Evolutionary conservation across 2,329 filamentous ascomycete species (phyloP).

Genomic region (Drechslerella dactyloides): DNA sequence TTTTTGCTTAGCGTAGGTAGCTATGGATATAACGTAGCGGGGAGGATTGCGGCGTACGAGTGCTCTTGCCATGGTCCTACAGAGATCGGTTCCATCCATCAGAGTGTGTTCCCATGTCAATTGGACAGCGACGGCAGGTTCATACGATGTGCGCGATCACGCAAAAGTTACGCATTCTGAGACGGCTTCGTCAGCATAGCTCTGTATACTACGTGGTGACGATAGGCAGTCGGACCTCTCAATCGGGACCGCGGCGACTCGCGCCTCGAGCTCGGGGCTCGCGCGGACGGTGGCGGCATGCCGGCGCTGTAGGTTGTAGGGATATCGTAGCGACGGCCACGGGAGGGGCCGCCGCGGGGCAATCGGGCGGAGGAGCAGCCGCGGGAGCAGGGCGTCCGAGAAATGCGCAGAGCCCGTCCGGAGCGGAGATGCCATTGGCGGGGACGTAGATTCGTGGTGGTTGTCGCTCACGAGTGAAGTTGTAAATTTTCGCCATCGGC

Average conservation of each 20-base stretch:
- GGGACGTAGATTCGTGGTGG: not conserved
- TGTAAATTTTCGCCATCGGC: not conserved
- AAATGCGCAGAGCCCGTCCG: slow-evolving; percentile 35
- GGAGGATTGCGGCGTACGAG: slow-evolving; percentile 61
- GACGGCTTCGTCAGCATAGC: not conserved
- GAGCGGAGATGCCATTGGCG: slow-evolving; percentile 46
- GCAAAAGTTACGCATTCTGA: slow-evolving; percentile 80
- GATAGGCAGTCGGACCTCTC: slow-evolving; percentile 63
- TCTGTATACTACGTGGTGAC: not conserved
- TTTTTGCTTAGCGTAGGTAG: not conserved
- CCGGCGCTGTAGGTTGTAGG: slow-evolving; percentile 25
- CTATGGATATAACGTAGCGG: not conserved
- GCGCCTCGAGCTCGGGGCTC: slow-evolving; percentile 62
- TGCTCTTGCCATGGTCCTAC: slow-evolving; percentile 92
- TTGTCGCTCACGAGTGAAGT: not conserved
- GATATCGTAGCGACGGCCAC: not conserved
- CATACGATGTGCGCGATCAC: slow-evolving; percentile 87
- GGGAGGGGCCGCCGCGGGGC: not conserved
- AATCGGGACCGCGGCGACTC: slow-evolving; percentile 77
- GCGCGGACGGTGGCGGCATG: slow-evolving; percentile 34
- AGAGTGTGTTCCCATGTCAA: slow-evolving; percentile 5
- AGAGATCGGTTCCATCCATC: slow-evolving; percentile 24
- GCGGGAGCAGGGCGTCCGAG: slow-evolving; percentile 32
- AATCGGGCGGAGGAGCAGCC: slow-evolving; percentile 14
- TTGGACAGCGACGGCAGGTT: slow-evolving; percentile 9